Percentiles rank a stretch among this genome's conserved stretches.
These are phyloP conservation scores for Phytophthora kernoviae DNA, from an alignment of 352 stramenopile genomes.

Conservation along the genomic window DNA sequence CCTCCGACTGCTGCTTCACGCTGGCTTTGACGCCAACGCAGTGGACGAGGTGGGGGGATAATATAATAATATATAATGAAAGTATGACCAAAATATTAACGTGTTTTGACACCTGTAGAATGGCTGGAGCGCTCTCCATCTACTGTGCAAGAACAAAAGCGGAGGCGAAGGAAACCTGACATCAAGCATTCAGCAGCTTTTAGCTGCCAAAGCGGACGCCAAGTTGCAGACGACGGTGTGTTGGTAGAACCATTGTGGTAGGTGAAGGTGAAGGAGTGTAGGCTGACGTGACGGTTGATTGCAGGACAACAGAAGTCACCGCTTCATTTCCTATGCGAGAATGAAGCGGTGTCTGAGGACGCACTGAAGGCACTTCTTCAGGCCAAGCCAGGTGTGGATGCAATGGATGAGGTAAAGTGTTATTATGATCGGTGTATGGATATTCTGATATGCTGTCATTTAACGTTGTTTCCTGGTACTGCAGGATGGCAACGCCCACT, in stretches of 20 bases:
- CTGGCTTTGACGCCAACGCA: slow-evolving; percentile 50
- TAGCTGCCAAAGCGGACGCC: slow-evolving; percentile 42
- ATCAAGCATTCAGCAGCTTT: slow-evolving; percentile 44
- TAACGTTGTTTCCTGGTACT: background rate
- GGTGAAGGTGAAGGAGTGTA: background rate
- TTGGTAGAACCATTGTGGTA: background rate
- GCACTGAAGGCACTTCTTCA: slow-evolving; percentile 52
- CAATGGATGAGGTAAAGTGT: slow-evolving; percentile 47
- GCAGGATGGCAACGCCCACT: slow-evolving; percentile 72
- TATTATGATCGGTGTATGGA: background rate
- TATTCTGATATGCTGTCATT: background rate
- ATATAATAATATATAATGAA: background rate
- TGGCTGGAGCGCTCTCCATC: slow-evolving; percentile 67
- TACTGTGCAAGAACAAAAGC: slow-evolving; percentile 71
- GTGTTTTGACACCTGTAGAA: slow-evolving; percentile 32
- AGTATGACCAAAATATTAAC: background rate
- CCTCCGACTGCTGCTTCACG: slow-evolving; percentile 45
- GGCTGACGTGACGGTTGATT: slow-evolving; percentile 1
- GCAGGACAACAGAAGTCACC: slow-evolving; percentile 58
- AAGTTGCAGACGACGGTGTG: slow-evolving; percentile 45
- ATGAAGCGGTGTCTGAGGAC: slow-evolving; percentile 46
- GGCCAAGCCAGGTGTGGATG: slow-evolving; percentile 41
- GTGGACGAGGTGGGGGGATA: slow-evolving; percentile 73
- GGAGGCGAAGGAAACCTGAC: slow-evolving; percentile 41
- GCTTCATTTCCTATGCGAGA: slow-evolving; percentile 80